Conservation (phyloP, 345 rosid genomes). For the Eucalyptus cloeziana region DNA sequence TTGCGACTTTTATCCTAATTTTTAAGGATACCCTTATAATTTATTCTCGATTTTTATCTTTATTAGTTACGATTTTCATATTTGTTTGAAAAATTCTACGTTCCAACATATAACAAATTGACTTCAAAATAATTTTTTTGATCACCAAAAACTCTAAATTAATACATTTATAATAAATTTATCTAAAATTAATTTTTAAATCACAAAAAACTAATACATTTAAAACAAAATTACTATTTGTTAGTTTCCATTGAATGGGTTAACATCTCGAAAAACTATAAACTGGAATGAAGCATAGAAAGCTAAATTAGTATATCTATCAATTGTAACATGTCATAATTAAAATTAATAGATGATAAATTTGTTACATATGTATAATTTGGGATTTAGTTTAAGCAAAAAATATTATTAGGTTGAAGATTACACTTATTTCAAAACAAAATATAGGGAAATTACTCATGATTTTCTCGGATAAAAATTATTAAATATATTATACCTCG, state of each 20-base stretch:
- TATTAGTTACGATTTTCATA: not conserved
- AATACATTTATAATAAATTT: too few species aligned
- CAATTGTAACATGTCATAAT: rapidly evolving
- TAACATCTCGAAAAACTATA: too few species aligned
- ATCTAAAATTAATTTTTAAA: rapidly evolving
- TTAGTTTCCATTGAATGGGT: too few species aligned
- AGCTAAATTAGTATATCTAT: rapidly evolving
- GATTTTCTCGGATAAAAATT: not conserved
- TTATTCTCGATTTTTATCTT: not conserved
- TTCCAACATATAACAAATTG: not conserved
- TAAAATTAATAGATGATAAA: too few species aligned
- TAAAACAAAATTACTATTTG: rapidly evolving
- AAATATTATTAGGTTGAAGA: too few species aligned
- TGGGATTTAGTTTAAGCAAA: too few species aligned
- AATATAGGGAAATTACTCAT: not conserved
- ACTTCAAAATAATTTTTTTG: too few species aligned
- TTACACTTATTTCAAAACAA: not conserved
- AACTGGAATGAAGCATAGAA: rapidly evolving
- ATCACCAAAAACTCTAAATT: too few species aligned
- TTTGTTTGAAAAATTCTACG: too few species aligned
- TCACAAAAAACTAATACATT: rapidly evolving
- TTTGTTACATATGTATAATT: too few species aligned
- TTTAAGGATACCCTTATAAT: not conserved
- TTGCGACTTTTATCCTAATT: too few species aligned
- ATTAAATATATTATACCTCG: not conserved